Percentiles rank a stretch among this genome's conserved stretches.
phyloP scores from a whole-genome alignment of 306 rosid genomes.

The Cicer yamashitae region DNA sequence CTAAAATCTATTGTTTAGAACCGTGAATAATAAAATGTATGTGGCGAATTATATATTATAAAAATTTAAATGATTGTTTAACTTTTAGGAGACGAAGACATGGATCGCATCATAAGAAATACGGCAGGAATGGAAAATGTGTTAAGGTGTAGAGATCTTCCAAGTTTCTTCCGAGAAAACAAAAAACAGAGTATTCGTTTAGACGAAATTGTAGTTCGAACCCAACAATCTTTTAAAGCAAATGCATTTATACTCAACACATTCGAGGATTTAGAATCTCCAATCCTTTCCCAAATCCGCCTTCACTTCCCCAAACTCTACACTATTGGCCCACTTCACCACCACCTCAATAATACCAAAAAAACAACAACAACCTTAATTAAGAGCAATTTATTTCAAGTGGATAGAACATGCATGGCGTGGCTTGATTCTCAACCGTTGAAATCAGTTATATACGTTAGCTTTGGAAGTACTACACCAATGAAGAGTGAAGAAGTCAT shows the following conservation, averaged over 20 bases:
- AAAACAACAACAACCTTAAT: neutral
- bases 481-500: conserved; percentile 11
- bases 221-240: conserved; percentile 39
- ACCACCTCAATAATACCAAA: conserved; percentile 40
- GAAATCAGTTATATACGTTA: conserved; percentile 58
- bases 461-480: conserved; percentile 55
- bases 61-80: neutral
- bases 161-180: conserved; percentile 40
- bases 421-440: conserved; percentile 61
- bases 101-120: conserved; percentile 53
- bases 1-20: too few species aligned
- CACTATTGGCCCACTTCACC: conserved; percentile 62
- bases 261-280: conserved; percentile 65
- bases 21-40: too few species aligned
- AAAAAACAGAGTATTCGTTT: neutral
- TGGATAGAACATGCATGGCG: conserved; percentile 50
- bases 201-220: neutral
- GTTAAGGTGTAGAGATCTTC: conserved; percentile 63
- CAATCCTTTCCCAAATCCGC: conserved; percentile 43
- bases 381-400: conserved; percentile 29
- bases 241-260: conserved; percentile 62
- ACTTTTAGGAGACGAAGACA: conserved; percentile 52
- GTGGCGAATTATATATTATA: too few species aligned
- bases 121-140: conserved; percentile 61
- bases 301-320: conserved; percentile 44